Base-by-base conservation (phyloP, 129 eudicot species). In the Centella asiatica region DNA sequence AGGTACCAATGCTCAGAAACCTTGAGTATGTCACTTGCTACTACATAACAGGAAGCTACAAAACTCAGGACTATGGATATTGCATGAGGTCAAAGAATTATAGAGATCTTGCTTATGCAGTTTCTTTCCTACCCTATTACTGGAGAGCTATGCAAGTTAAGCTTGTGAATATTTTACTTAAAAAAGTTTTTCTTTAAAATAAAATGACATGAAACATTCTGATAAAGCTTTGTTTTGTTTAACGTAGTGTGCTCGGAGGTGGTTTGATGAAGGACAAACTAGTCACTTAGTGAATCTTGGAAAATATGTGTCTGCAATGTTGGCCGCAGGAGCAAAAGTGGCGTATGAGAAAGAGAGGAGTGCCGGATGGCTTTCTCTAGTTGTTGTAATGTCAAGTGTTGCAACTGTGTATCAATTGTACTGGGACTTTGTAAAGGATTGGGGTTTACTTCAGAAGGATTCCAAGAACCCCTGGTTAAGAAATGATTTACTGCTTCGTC, bases 61-160 rank as follows among this genome's bases (percentile, higher is more conserved):
- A 76, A 68, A 85, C 82, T 72, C 96, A 80, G 70, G 99, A 93
- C 62, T 93, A 84, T 18, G 80, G 89, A 32, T 88, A 88, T 48
- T 93, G 99, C 74, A 83, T 76, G 56, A 73, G 75, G 62, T 82
- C 81, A 1, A 83, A 85, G 49, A 74, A 88, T 67, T 88, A 85
- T 64, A 78, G 89, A 62, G 95, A 93, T 64, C 84, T 93, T 18
- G 89, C 99, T 34, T 93, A 93, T 68, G 96, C 96, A 20, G 93
- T 93, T 68, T 93, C 99, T 3, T 93, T 93, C 78, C 73, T 93
- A 62, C 99, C 99, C 25, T 93, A 88, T 55, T 93, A 88, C 67
- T 93, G 99, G 99, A 77, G 96, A 65, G 99, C 99, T 48, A 85
- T 93, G 99, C 99, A 93, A 96, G 99, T 88, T 67, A 58, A 33